Percentiles rank a stretch among this genome's conserved stretches.
phyloP scores from a whole-genome alignment of 345 rosid genomes.

The Populus simonii region DNA sequence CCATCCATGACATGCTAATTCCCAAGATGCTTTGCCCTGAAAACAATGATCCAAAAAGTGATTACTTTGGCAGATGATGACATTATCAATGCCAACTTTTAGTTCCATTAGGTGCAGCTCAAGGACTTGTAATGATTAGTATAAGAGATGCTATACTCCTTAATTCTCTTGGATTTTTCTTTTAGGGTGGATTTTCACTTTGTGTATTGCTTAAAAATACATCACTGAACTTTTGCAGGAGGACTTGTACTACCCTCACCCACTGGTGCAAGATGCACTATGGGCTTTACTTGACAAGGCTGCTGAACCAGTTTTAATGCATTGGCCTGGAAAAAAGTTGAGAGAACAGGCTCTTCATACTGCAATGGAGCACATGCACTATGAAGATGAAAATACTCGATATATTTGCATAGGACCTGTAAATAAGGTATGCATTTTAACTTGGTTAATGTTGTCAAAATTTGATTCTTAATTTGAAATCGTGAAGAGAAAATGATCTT shows the following conservation, averaged over 20 bases:
- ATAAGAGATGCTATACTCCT: not conserved
- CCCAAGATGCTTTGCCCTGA: not conserved
- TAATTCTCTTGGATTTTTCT: not conserved
- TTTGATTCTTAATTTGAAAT: not conserved
- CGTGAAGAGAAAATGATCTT: not conserved
- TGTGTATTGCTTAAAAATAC: not conserved
- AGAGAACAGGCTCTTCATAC: slow-evolving; percentile 75
- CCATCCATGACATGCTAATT: not conserved
- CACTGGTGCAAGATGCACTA: slow-evolving; percentile 77
- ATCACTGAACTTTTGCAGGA: slow-evolving; percentile 48
- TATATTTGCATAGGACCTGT: slow-evolving; percentile 98
- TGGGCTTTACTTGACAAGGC: slow-evolving; percentile 72
- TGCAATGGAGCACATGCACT: slow-evolving; percentile 75
- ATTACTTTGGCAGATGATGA: not conserved
- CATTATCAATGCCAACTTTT: not conserved
- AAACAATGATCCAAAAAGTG: not conserved
- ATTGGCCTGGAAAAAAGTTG: slow-evolving; percentile 88
- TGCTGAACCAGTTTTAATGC: slow-evolving; percentile 72
- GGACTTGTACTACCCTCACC: slow-evolving; percentile 94
- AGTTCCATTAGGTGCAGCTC: not conserved
- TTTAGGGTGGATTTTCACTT: not conserved
- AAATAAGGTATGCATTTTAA: slow-evolving; percentile 63
- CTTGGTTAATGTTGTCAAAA: not conserved
- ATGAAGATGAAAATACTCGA: slow-evolving; percentile 91
- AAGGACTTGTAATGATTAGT: not conserved